Conservation (phyloP, 140 eudicot species). For the Flaveria floridana region DNA sequence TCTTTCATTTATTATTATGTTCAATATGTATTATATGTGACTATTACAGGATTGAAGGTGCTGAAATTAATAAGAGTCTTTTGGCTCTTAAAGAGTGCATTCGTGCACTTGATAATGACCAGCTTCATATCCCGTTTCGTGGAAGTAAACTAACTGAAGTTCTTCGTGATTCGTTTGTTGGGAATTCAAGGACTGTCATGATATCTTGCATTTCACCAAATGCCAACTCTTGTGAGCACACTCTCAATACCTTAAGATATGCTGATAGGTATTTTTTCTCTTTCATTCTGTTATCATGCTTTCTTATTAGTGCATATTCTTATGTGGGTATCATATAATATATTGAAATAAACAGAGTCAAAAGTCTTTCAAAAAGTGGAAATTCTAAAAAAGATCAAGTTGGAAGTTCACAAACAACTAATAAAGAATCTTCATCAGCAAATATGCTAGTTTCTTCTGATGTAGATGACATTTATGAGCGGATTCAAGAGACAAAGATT, state of each 20-base stretch:
- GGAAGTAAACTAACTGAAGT: slow-evolving; percentile 99
- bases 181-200: slow-evolving; percentile 98
- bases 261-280: slow-evolving; percentile 69
- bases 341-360: slow-evolving; percentile 58
- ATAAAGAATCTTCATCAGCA: slow-evolving; percentile 60
- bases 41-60: slow-evolving; percentile 84
- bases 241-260: slow-evolving; percentile 95
- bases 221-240: slow-evolving; percentile 98
- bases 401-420: slow-evolving; percentile 53
- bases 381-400: slow-evolving; percentile 74
- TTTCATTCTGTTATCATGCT: background rate
- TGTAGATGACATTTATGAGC: slow-evolving; percentile 60
- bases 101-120: slow-evolving; percentile 99
- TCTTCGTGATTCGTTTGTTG: slow-evolving; percentile 96
- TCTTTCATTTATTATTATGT: background rate
- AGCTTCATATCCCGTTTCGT: slow-evolving; percentile 95
- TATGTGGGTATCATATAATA: background rate
- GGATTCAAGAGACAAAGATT: slow-evolving; percentile 49
- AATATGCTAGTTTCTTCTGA: slow-evolving; percentile 47
- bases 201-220: slow-evolving; percentile 95
- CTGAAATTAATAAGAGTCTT: slow-evolving; percentile 97
- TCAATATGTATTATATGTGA: slow-evolving; percentile 15
- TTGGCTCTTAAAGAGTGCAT: slow-evolving; percentile 98
- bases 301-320: background rate
- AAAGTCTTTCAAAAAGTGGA: slow-evolving; percentile 92